Base-by-base conservation (phyloP, 2,329 filamentous ascomycete species). In the Rhynchosporium graminicola region DNA sequence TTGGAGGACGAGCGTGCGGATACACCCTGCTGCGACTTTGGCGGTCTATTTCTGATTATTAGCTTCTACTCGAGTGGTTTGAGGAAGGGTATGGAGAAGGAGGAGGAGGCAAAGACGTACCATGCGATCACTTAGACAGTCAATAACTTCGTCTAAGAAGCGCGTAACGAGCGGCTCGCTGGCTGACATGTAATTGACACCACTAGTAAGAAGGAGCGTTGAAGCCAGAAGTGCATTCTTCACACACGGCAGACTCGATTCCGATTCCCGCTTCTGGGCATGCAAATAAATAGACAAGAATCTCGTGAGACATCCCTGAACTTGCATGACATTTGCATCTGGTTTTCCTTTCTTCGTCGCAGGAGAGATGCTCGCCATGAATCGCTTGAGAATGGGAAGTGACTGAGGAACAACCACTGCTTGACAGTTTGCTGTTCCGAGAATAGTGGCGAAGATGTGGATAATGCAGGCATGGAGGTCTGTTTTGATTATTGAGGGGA, bases 381-480 rank as follows among this genome's bases (percentile, higher is more conserved):
- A 99, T 36, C 93, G 87, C 75, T 96, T 94, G 74, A 99, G 87
- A 46, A 93, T 96, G 0, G 95, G 91, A 15, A 99, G 82, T 2
- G 92, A 88, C 76, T 96, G 91, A 0, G 95, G 94, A 0, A 98
- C 88, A 38, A 98, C 91, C 43, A 91, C 83, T 31, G 91, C 86
- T 76, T 99, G 96, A 72, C 94, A 98, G 10, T 87, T 82, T 0
- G 91, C 89, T 0, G 92, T 97, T 13, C 91, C 90, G 12, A 99
- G 83, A 62, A 97, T 95, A 0, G 92, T 97, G 59, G 91, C 90
- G 73, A 98, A 97, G 60, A 98, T 97, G 78, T 99, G 93, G 56
- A 99, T 85, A 68, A 98, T 97, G 72, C 94, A 98, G 45, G 95
- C 94, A 73, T 98, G 92, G 6, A 99, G 82, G 74, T 99, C 95